phyloP scores from a whole-genome alignment of 129 eudicot species.

The Chrysanthemum seticuspe region DNA sequence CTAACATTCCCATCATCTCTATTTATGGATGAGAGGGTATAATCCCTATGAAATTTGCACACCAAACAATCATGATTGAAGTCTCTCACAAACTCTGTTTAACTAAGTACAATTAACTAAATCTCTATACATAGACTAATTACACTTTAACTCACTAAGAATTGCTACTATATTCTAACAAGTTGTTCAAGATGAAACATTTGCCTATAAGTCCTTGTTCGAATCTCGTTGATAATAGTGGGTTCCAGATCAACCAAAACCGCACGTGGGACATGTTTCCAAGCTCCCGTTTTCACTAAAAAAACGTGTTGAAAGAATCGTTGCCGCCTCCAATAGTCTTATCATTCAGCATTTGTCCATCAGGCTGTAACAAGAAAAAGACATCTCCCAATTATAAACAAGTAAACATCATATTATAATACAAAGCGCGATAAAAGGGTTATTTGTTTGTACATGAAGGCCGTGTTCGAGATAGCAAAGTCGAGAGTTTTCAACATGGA shows the following conservation, averaged over 20 bases:
- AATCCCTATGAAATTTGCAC: no score
- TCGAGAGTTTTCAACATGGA: constrained; percentile 73
- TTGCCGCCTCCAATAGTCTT: constrained; percentile 35
- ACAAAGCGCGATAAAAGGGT: background rate
- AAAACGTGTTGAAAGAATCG: constrained; percentile 38
- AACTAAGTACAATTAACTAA: no score
- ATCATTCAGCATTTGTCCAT: constrained; percentile 33
- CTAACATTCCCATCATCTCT: no score
- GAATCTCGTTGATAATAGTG: constrained; percentile 31
- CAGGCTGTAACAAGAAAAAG: constrained; percentile 11
- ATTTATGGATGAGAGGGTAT: no score
- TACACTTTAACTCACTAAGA: no score
- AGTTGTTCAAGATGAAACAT: no score
- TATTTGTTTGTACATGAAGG: constrained; percentile 36
- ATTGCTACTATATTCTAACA: no score
- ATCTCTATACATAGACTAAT: no score
- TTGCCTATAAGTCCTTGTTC: constrained; percentile 32
- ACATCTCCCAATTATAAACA: no score
- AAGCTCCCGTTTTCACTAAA: constrained; percentile 34
- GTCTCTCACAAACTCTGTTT: no score
- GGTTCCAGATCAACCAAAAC: constrained; percentile 38
- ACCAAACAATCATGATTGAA: no score
- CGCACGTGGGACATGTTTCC: constrained; percentile 34
- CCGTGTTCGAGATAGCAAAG: constrained; percentile 77
- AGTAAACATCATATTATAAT: background rate